Base-by-base conservation (phyloP, 2,329 filamentous ascomycete species). In the Trichophyton verrucosum region DNA sequence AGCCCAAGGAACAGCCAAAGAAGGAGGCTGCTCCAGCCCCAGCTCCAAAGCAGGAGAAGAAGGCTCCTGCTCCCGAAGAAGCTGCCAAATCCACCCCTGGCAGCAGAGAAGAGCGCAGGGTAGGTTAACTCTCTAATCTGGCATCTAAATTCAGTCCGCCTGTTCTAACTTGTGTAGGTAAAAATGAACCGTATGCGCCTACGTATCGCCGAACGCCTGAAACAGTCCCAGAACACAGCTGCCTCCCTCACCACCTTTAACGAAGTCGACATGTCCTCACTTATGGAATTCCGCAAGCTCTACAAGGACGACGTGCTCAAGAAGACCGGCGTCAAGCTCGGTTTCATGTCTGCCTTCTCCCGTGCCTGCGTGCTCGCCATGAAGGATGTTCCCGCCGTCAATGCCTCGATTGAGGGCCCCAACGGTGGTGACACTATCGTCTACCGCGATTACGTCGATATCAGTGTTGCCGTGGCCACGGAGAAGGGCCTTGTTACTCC, bases 161-260 rank as follows among this genome's bases (percentile, higher is more conserved):
- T 20, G 20, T 9, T 30, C 55, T 56, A 27, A 61, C 40, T 13
- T 33, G 27, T 30, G 61, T 68, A 94, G 89, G 90, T 97, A 70
- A 99, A 99, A 82, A 99, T 99, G 94, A 97, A 97, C 81, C 90
- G 94, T 66, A 99, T 99, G 94, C 91, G 94, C 66, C 84, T 97
- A 64, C 87, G 94, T 64, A 99, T 97, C 68, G 90, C 94, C 58
- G 94, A 99, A 80, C 91, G 94, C 68, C 83, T 99, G 66, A 99
- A 99, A 84, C 94, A 99, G 75, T 97, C 94, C 20, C 94, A 99
- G 74, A 99, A 99, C 79, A 97, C 94, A 1, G 92, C 94, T 58
- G 94, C 94, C 51, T 96, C 94, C 3, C 81, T 99, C 59, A 97
- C 94, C 56, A 99, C 94, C 27, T 99, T 99, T 82, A 96, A 99